phyloP scores from a whole-genome alignment of 306 rosid species.

The Senna siamea region DNA sequence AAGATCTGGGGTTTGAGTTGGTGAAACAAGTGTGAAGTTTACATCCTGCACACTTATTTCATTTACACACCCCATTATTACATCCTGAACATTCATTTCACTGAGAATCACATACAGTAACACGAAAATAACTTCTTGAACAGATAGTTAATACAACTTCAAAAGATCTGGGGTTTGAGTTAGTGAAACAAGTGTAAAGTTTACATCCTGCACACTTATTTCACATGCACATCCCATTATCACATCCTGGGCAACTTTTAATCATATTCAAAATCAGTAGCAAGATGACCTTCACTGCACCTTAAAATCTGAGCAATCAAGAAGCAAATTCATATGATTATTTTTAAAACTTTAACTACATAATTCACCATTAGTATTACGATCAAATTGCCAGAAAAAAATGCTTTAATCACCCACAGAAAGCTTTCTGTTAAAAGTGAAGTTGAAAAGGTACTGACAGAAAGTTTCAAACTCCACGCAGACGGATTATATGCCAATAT shows the following conservation, averaged over 20 bases:
- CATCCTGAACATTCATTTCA: background rate
- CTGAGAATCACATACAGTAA: background rate
- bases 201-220: too few species aligned
- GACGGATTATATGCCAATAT: background rate
- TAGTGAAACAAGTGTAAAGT: too few species aligned
- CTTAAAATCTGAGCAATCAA: too few species aligned
- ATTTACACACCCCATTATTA: background rate
- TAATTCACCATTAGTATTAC: slow-evolving; percentile 1
- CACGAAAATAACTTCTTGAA: background rate
- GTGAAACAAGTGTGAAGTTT: background rate
- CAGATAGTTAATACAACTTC: too few species aligned
- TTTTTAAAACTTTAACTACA: background rate
- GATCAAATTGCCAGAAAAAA: background rate
- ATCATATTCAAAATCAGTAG: too few species aligned
- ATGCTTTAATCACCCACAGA: background rate
- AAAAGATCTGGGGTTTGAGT: too few species aligned
- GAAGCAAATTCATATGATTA: background rate
- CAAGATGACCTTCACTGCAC: too few species aligned
- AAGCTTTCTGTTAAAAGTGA: background rate
- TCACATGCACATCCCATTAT: too few species aligned
- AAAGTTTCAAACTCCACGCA: background rate
- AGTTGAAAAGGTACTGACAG: background rate
- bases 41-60: background rate
- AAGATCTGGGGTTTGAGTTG: background rate
- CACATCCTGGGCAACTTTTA: too few species aligned